These are phyloP conservation scores for Diutina catenulata DNA, from an alignment of 1,139 yeast genomes.

Conservation along the genomic window DNA sequence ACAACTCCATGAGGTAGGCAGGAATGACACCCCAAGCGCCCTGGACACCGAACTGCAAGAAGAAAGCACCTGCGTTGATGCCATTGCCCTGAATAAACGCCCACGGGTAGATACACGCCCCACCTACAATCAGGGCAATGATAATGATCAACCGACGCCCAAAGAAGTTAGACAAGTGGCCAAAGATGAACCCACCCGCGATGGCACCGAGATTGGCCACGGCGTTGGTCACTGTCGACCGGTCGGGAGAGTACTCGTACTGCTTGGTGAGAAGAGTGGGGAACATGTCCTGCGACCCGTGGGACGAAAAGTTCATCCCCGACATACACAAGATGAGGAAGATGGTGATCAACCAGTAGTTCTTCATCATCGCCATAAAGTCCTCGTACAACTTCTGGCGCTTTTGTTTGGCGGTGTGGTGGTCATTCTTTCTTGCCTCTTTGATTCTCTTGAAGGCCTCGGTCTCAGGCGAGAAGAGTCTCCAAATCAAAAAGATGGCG, in stretches of 20 bases:
- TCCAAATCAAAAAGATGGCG: conserved; percentile 39
- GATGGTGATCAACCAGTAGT: conserved; percentile 31
- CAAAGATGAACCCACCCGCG: conserved; percentile 50
- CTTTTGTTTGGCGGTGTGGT: conserved; percentile 8
- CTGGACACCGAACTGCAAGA: conserved; percentile 70
- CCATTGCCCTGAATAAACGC: conserved; percentile 44
- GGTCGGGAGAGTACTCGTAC: conserved; percentile 35
- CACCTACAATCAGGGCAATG: conserved; percentile 55
- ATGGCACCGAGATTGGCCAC: conserved; percentile 67
- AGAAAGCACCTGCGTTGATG: conserved; percentile 68
- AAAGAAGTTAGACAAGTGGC: conserved; percentile 45
- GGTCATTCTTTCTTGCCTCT: conserved; percentile 6
- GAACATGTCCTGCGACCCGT: conserved; percentile 64
- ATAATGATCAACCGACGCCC: conserved; percentile 48
- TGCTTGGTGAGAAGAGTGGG: conserved; percentile 53
- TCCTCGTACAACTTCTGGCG: background rate
- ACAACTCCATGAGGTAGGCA: conserved; percentile 61
- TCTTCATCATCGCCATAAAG: conserved; percentile 16
- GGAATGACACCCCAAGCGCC: conserved; percentile 89
- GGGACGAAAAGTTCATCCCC: conserved; percentile 51
- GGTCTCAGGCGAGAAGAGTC: conserved; percentile 43
- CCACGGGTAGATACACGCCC: conserved; percentile 61
- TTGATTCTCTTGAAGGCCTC: conserved; percentile 27
- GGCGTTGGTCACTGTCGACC: conserved; percentile 53
- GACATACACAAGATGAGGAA: conserved; percentile 36